Evolutionary conservation across 371 early-diverging fungal species (phyloP), one percentile per base, ranked within the genome.

Genomic region (Circinella minor): DNA sequence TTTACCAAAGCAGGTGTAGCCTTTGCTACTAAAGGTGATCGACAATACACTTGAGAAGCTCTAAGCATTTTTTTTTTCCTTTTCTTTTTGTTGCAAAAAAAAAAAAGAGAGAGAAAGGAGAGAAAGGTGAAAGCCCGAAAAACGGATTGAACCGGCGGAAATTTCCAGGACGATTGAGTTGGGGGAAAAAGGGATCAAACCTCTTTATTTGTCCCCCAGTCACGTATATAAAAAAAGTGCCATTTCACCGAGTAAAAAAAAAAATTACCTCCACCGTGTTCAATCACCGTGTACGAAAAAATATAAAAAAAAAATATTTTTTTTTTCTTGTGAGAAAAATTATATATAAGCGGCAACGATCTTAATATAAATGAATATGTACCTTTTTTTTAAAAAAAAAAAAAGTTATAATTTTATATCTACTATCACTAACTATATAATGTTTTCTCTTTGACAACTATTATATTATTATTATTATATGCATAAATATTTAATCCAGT

Each of bases 91-190:
- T 43, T 43, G 43, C 11, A 9, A 11, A 43, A 43, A 43, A 43
- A 43, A 43, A 9, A 43, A 43, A 43, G 51, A 5, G 51, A 51
- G 15, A n/a, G 15, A 15, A 51, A 51, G 51, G 15, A n/a, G 14
- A 27, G 27, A 27, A 27, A 27, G 27, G 27, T 27, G 27, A 27
- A 27, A 27, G 27, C 27, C 27, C 27, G 27, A 57, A 34, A 34
- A 54, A 15, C 57, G 57, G 57, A 57, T 57, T 18, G n/a, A 34
- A 57, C 57, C 57, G 57, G 57, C 57, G 57, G 57, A 34, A 57
- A 27, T 34, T 57, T 34, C 57, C 36, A 57, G 57, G 57, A 57
- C 14, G 51, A 51, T 51, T 8, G 51, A 51, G 2, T 27, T 51
- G 51, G n/a, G 14, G 15, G 5, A 51, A 5, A 14, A 15, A 8